These are phyloP conservation scores for Naematelia encephala DNA, from an alignment of 768 basidiomycete species.

Conservation along the genomic window DNA sequence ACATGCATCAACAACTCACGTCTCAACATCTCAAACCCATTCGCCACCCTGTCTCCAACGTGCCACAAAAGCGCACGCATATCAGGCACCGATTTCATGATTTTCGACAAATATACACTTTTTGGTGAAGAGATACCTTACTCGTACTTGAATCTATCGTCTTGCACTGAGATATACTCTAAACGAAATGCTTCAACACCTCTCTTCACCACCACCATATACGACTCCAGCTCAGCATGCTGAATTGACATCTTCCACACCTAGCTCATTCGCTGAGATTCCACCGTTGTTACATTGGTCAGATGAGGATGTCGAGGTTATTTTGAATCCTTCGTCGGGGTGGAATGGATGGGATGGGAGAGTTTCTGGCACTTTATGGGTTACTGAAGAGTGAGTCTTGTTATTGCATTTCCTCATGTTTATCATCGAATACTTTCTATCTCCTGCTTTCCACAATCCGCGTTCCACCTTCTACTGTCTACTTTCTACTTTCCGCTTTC, in stretches of 20 bases:
- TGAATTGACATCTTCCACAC: conserved; percentile 69
- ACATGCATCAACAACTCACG: too few species aligned
- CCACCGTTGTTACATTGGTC: conserved; percentile 74
- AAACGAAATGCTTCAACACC: conserved; percentile 13
- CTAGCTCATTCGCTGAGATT: conserved; percentile 76
- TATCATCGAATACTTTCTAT: neutral
- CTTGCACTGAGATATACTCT: too few species aligned
- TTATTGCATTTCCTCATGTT: too few species aligned
- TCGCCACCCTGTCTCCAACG: too few species aligned
- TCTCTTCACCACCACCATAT: conserved; percentile 4
- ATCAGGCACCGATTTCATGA: neutral
- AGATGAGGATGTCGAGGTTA: conserved; percentile 66
- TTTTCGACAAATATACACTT: neutral
- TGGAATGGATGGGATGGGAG: conserved; percentile 58
- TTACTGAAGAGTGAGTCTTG: conserved; percentile 76
- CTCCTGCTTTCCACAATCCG: neutral
- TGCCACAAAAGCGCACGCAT: too few species aligned
- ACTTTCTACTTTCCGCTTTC: neutral
- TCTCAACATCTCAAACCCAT: too few species aligned
- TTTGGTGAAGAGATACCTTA: neutral
- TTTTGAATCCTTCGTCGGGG: conserved; percentile 66
- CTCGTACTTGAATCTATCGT: too few species aligned
- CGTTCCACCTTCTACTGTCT: neutral
- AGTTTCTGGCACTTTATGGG: conserved; percentile 67
- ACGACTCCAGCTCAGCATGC: conserved; percentile 67